Percentiles rank a stretch among this genome's conserved stretches.
Evolutionary conservation across 371 early-diverging fungal genomes (phyloP).

Genomic region (Mortierella polycephala): DNA sequence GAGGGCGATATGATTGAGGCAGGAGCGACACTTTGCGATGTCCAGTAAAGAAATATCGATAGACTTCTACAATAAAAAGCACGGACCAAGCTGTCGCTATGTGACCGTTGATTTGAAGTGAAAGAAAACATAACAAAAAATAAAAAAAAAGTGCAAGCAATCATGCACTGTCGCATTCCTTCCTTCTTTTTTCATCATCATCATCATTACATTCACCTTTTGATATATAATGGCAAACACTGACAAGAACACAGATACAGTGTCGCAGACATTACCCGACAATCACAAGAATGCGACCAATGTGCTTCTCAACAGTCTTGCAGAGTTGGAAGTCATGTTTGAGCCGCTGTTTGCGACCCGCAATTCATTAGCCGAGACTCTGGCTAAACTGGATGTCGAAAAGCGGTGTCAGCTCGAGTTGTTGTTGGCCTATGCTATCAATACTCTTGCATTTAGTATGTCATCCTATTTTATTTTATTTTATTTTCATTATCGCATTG

Average conservation of each 20-base stretch:
- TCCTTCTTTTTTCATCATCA: neutral
- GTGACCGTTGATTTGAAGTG: no score
- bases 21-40: conserved; percentile 69
- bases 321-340: conserved; percentile 58
- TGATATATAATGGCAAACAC: no score
- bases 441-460: conserved; percentile 67
- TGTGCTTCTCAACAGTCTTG: conserved; percentile 29
- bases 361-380: conserved; percentile 55
- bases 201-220: neutral
- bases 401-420: conserved; percentile 68
- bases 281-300: conserved; percentile 51
- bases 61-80: neutral
- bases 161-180: no score
- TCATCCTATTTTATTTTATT: neutral
- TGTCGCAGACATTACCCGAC: conserved; percentile 19
- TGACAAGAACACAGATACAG: neutral
- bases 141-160: no score
- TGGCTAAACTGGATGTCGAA: conserved; percentile 57
- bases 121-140: no score
- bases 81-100: neutral
- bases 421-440: conserved; percentile 62
- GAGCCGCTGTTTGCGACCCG: conserved; percentile 60
- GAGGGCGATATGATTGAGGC: conserved; percentile 78
- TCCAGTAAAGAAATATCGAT: conserved; percentile 49
- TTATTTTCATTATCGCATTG: neutral